These are phyloP conservation scores for Coemansia asiatica DNA, from an alignment of 192 early-diverging fungal genomes.

Conservation along the genomic window DNA sequence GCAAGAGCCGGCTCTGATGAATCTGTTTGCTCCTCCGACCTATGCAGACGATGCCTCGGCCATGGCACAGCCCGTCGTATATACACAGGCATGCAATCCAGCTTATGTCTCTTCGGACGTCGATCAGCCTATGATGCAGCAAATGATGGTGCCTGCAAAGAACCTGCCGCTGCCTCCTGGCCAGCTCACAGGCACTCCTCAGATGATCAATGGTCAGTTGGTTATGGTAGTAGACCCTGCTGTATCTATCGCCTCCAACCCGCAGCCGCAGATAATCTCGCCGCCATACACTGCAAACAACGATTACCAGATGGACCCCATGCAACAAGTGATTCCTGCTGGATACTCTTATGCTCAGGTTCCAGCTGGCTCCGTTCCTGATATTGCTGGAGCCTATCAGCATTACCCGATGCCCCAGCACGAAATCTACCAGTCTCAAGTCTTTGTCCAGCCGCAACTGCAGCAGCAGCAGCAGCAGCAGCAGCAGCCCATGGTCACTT, in stretches of 20 bases:
- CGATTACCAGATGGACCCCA: conserved; percentile 8
- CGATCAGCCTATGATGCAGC: conserved; percentile 8
- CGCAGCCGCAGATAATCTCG: conserved; percentile 7
- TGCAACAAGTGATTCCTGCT: not conserved
- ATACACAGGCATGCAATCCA: conserved; percentile 36
- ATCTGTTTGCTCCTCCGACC: conserved; percentile 38
- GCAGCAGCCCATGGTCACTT: conserved; percentile 12
- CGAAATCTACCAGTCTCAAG: conserved; percentile 16
- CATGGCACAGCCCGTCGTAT: conserved; percentile 18
- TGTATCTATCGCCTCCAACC: not conserved
- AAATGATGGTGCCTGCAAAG: conserved; percentile 5
- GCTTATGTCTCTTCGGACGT: conserved; percentile 9
- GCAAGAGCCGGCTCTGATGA: conserved; percentile 37
- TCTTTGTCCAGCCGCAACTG: conserved; percentile 7
- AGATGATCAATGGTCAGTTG: conserved; percentile 3
- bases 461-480: conserved; percentile 10
- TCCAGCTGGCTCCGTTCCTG: not conserved
- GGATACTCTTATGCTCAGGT: conserved; percentile 7
- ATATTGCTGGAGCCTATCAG: conserved; percentile 4
- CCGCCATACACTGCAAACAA: conserved; percentile 2
- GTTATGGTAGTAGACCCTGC: conserved; percentile 9
- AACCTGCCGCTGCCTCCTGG: conserved; percentile 3
- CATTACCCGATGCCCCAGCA: conserved; percentile 8
- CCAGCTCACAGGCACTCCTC: not conserved
- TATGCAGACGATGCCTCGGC: conserved; percentile 10